phyloP scores from a whole-genome alignment of 129 eudicot genomes.

The Daucus carota region DNA sequence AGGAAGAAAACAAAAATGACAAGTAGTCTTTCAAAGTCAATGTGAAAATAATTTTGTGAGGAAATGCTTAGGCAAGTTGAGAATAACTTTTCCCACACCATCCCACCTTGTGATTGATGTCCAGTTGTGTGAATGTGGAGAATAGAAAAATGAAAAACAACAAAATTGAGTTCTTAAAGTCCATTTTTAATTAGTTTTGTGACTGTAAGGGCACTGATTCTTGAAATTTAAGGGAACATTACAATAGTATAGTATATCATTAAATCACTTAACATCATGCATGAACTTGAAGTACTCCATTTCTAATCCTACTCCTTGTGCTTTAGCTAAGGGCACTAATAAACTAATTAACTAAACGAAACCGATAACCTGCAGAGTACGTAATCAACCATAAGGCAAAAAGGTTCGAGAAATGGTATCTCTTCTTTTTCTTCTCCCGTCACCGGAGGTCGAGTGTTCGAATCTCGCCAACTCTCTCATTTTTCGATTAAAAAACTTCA shows the following conservation, averaged over 20 bases:
- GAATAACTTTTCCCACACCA: constrained; percentile 2
- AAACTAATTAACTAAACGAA: too few relatives aligned
- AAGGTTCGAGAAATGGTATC: too few relatives aligned
- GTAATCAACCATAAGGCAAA: too few relatives aligned
- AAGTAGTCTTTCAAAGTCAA: constrained; percentile 27
- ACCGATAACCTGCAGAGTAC: too few relatives aligned
- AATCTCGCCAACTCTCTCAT: too few relatives aligned
- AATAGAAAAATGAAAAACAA: background rate
- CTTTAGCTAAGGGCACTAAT: background rate
- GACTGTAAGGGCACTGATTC: constrained; percentile 41
- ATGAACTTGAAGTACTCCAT: background rate
- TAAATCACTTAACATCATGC: constrained; percentile 22
- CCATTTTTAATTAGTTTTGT: constrained; percentile 13
- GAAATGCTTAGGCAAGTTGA: constrained; percentile 19
- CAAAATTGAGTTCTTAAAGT: background rate
- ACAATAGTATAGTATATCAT: constrained; percentile 10
- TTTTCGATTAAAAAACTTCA: too few relatives aligned
- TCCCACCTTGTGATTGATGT: constrained; percentile 8
- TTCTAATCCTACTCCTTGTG: background rate
- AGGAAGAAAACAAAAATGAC: constrained; percentile 7
- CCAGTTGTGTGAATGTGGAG: constrained; percentile 3
- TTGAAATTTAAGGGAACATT: constrained; percentile 36
- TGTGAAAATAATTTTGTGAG: constrained; percentile 28
- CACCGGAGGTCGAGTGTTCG: too few relatives aligned
- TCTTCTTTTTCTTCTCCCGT: too few relatives aligned